Percentiles rank a stretch among this genome's conserved stretches.
Evolutionary conservation across 768 basidiomycete genomes (phyloP).

Genomic region (Kwoniella heveanensis): DNA sequence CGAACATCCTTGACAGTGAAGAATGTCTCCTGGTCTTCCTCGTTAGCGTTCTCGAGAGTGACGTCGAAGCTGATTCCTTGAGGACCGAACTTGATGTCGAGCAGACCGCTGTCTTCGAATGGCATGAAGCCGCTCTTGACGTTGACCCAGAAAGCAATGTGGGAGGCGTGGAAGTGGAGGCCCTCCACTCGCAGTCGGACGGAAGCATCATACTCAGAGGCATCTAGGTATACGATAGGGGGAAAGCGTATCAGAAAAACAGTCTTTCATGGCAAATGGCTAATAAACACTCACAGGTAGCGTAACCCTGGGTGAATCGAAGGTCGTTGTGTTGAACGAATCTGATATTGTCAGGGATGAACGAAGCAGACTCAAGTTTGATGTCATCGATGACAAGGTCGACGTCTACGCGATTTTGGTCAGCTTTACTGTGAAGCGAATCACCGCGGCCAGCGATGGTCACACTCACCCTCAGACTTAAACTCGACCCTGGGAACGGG

Average conservation of each 20-base stretch:
- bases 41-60: constrained; percentile 57
- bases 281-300: constrained; percentile 46
- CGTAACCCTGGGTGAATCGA: constrained; percentile 57
- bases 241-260: not conserved
- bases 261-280: not conserved
- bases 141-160: constrained; percentile 58
- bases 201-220: constrained; percentile 55
- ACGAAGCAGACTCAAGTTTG: constrained; percentile 56
- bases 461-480: constrained; percentile 52
- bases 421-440: no score
- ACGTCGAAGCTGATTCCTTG: constrained; percentile 57
- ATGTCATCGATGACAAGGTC: constrained; percentile 57
- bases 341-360: constrained; percentile 58
- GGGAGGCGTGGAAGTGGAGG: constrained; percentile 55
- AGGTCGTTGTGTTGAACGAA: constrained; percentile 57
- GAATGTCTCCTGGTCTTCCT: constrained; percentile 57
- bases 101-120: constrained; percentile 56
- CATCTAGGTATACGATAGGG: constrained; percentile 33
- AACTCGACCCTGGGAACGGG: constrained; percentile 58
- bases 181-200: constrained; percentile 57
- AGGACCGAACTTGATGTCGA: constrained; percentile 57
- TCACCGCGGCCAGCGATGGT: no score
- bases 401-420: no score
- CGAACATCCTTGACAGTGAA: constrained; percentile 57
- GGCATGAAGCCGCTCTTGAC: constrained; percentile 56